These are phyloP conservation scores for Cucurbita ficifolia DNA, from an alignment of 306 rosid species.

Conservation along the genomic window DNA sequence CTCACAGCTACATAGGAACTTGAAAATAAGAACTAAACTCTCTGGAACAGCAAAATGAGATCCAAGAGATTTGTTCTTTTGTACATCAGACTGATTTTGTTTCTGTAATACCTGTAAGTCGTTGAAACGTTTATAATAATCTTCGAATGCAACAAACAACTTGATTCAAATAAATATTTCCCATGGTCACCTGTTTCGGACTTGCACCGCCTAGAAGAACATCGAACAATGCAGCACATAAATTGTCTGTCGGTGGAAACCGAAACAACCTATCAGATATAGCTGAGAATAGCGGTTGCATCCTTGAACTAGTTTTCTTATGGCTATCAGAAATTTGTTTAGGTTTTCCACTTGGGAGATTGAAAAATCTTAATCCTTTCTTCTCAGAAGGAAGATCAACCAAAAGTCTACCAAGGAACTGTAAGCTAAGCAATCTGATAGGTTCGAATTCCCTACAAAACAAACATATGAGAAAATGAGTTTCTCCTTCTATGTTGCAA, in stretches of 20 bases:
- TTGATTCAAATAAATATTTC: neutral
- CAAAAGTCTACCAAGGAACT: slow-evolving; percentile 87
- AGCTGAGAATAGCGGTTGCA: slow-evolving; percentile 66
- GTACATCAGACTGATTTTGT: slow-evolving; percentile 54
- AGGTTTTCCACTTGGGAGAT: slow-evolving; percentile 55
- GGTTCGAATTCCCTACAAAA: slow-evolving; percentile 65
- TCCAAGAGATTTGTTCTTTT: slow-evolving; percentile 47
- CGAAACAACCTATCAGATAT: slow-evolving; percentile 79
- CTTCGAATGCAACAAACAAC: neutral
- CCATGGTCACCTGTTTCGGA: slow-evolving; percentile 74
- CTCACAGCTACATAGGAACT: slow-evolving; percentile 63
- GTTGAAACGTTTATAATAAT: neutral
- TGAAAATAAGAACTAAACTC: slow-evolving; percentile 68
- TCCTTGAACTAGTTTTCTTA: slow-evolving; percentile 36
- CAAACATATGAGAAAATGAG: slow-evolving; percentile 3
- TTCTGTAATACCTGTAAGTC: slow-evolving; percentile 75
- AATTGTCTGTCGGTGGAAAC: slow-evolving; percentile 78
- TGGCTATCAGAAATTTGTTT: slow-evolving; percentile 46
- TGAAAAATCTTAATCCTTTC: slow-evolving; percentile 86
- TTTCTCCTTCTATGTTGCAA: neutral
- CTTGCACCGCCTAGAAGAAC: slow-evolving; percentile 99
- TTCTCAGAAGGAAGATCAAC: slow-evolving; percentile 83
- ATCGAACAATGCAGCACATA: slow-evolving; percentile 88
- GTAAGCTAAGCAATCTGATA: slow-evolving; percentile 82
- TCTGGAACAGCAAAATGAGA: slow-evolving; percentile 88